These are phyloP conservation scores for Aspergillus thermomutatus DNA, from an alignment of 2,329 filamentous ascomycete species.

Conservation along the genomic window DNA sequence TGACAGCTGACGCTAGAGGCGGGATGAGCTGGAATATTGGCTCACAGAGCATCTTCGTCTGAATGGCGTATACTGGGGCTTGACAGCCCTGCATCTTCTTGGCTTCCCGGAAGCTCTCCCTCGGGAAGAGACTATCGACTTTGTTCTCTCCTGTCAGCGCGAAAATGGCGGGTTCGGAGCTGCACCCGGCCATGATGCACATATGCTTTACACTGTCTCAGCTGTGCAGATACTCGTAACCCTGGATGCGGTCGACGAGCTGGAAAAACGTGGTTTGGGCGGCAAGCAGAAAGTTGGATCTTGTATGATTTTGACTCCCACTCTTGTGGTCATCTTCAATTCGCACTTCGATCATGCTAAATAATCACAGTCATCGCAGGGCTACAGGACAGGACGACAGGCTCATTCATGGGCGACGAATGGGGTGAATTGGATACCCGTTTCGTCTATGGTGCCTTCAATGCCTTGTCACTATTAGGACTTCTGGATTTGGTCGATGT, in stretches of 20 bases:
- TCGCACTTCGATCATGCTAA: constrained; percentile 15
- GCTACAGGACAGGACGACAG: constrained; percentile 75
- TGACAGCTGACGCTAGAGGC: constrained; percentile 57
- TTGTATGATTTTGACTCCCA: constrained; percentile 64
- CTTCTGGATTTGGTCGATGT: constrained; percentile 73
- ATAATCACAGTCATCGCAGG: constrained; percentile 64
- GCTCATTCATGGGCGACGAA: constrained; percentile 89
- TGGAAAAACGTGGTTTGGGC: constrained; percentile 65
- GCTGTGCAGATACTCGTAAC: constrained; percentile 90
- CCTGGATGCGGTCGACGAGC: constrained; percentile 76
- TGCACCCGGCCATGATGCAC: constrained; percentile 88
- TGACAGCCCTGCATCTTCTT: constrained; percentile 83
- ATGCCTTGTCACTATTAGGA: constrained; percentile 79
- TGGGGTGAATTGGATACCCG: constrained; percentile 96
- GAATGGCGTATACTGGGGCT: constrained; percentile 94
- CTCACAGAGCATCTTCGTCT: constrained; percentile 93
- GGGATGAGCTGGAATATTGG: constrained; percentile 97
- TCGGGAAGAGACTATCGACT: constrained; percentile 76
- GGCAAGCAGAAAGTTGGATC: constrained; percentile 71
- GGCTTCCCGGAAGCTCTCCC: constrained; percentile 77
- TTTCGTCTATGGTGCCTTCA: constrained; percentile 87
- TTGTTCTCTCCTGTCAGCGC: constrained; percentile 92
- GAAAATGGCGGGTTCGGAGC: constrained; percentile 89
- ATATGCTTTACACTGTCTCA: constrained; percentile 94
- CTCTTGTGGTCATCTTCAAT: constrained; percentile 11